These are phyloP conservation scores for Claviceps lovelessii DNA, from an alignment of 2,329 filamentous ascomycete species.

Conservation along the genomic window DNA sequence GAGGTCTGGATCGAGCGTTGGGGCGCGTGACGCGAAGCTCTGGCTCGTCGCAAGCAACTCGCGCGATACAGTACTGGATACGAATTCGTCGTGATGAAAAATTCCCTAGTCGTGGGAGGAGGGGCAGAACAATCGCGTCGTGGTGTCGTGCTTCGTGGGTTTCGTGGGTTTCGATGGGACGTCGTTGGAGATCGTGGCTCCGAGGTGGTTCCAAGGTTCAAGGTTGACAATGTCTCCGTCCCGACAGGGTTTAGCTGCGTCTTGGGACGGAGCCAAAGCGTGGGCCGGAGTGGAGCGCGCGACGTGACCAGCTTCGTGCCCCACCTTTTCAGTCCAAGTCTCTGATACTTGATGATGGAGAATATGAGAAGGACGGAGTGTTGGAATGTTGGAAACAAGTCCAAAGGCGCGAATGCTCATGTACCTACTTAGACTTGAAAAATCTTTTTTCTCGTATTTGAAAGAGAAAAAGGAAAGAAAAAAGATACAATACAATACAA, in stretches of 20 bases:
- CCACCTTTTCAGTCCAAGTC: not conserved
- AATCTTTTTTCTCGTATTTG: not conserved
- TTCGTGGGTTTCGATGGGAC: not conserved
- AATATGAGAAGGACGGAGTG: too few relatives aligned
- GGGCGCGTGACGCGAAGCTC: not conserved
- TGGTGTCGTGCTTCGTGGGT: not conserved
- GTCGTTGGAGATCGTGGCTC: slow-evolving; percentile 6
- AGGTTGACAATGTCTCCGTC: slow-evolving; percentile 2
- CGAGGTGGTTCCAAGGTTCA: not conserved
- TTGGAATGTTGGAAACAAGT: too few relatives aligned
- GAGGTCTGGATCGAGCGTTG: not conserved
- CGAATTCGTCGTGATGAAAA: too few relatives aligned
- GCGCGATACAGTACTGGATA: too few relatives aligned
- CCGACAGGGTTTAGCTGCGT: slow-evolving; percentile 7
- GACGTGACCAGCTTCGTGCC: not conserved
- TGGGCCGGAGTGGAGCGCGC: not conserved
- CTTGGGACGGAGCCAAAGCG: not conserved
- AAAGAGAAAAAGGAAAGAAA: not conserved
- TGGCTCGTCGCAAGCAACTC: not conserved
- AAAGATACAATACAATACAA: not conserved
- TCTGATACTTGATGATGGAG: not conserved
- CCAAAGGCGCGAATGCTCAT: not conserved
- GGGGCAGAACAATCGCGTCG: not conserved
- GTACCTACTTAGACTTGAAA: not conserved
- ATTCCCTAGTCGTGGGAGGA: too few relatives aligned